These are phyloP conservation scores for Colletotrichum destructivum DNA, from an alignment of 2,329 filamentous ascomycete species.

Conservation along the genomic window DNA sequence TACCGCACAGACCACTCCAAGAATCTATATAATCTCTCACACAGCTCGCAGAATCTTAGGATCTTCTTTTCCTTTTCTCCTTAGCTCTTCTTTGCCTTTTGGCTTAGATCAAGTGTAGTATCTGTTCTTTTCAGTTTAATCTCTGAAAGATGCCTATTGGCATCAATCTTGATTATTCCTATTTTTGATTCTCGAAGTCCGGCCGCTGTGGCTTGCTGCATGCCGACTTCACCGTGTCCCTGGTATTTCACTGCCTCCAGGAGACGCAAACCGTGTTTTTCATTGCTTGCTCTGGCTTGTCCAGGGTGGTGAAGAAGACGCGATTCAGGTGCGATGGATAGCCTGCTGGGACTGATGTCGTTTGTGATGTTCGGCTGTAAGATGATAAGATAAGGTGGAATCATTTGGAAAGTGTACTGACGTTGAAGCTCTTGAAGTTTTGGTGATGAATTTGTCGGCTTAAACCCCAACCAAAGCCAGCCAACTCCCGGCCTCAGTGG, in stretches of 20 bases:
- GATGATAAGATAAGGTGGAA: too few species aligned
- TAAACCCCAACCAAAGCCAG: constrained; percentile 16
- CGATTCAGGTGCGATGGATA: not conserved
- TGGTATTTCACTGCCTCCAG: constrained; percentile 80
- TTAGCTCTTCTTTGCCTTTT: constrained; percentile 59
- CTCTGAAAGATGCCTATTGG: constrained; percentile 79
- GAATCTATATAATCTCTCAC: constrained; percentile 13
- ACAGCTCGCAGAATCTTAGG: not conserved
- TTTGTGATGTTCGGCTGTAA: too few species aligned
- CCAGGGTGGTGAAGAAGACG: constrained; percentile 69
- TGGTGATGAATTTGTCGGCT: constrained; percentile 4
- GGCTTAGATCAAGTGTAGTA: constrained; percentile 83
- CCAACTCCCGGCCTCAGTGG: constrained; percentile 24
- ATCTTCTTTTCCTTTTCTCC: constrained; percentile 51
- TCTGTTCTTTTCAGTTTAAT: constrained; percentile 90
- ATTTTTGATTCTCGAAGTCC: constrained; percentile 72
- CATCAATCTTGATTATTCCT: constrained; percentile 78
- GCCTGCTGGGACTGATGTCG: too few species aligned
- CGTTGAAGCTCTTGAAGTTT: not conserved
- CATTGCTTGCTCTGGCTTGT: constrained; percentile 68
- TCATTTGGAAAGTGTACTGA: not conserved
- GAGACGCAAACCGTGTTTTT: constrained; percentile 75
- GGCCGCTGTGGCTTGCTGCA: constrained; percentile 77
- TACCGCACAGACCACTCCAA: constrained; percentile 27
- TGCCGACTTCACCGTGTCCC: constrained; percentile 75